phyloP scores from a whole-genome alignment of 1,284 basidiomycete genomes.

The Trichosporon inkin region DNA sequence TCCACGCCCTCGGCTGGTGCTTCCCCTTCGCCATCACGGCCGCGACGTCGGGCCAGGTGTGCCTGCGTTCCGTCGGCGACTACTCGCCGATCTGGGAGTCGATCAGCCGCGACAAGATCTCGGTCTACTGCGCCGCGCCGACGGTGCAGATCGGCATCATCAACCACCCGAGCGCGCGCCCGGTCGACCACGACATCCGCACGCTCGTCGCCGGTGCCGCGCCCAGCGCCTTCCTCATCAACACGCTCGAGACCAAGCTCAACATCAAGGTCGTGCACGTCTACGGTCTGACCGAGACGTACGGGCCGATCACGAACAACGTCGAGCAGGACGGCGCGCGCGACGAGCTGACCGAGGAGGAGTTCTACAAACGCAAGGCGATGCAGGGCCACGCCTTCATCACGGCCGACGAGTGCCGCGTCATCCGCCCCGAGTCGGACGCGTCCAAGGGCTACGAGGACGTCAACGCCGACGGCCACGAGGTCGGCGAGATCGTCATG shows the following conservation, averaged over 20 bases:
- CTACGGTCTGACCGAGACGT: slow-evolving; percentile 58
- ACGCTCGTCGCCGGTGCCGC: slow-evolving; percentile 21
- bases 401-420: slow-evolving; percentile 19
- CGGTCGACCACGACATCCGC: slow-evolving; percentile 17
- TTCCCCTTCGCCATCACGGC: slow-evolving; percentile 22
- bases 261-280: slow-evolving; percentile 24
- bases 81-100: slow-evolving; percentile 22
- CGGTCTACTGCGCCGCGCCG: slow-evolving; percentile 19
- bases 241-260: slow-evolving; percentile 23
- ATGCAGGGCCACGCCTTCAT: slow-evolving; percentile 24
- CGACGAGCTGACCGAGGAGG: slow-evolving; percentile 17
- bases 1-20: slow-evolving; percentile 25
- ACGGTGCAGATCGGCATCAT: slow-evolving; percentile 23
- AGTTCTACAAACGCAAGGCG: slow-evolving; percentile 25
- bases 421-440: slow-evolving; percentile 16
- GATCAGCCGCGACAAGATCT: slow-evolving; percentile 17
- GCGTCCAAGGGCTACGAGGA: slow-evolving; percentile 18
- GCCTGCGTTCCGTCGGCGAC: slow-evolving; percentile 23
- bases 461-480: slow-evolving; percentile 20
- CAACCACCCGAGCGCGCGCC: slow-evolving; percentile 18
- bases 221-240: slow-evolving; percentile 21
- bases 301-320: slow-evolving; percentile 21
- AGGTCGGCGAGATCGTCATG: slow-evolving; percentile 24
- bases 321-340: slow-evolving; percentile 20
- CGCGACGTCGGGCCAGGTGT: slow-evolving; percentile 18